A percentile compares a stretch with the other conserved stretches of the same genome.
Conservation (phyloP, 495 filamentous ascomycete genomes). For the Daldinia loculata region DNA sequence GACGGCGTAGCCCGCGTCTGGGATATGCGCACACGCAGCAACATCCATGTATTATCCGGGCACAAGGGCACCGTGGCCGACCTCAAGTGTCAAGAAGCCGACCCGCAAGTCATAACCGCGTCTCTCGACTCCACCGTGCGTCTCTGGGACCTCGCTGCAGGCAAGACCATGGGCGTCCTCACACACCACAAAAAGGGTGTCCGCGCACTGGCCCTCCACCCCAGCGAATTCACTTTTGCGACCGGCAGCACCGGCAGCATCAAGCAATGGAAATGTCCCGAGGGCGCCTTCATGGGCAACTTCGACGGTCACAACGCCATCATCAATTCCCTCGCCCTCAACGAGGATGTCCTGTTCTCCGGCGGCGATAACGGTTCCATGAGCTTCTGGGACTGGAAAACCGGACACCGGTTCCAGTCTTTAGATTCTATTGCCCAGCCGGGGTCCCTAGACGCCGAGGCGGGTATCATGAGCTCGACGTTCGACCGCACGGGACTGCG, state of each 20-base stretch:
- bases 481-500: conserved; percentile 90
- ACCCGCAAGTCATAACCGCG: conserved; percentile 92
- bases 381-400: conserved; percentile 99
- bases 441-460: conserved; percentile 91
- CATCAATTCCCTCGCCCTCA: conserved; percentile 93
- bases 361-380: conserved; percentile 97
- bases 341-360: conserved; percentile 94
- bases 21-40: conserved; percentile 97
- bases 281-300: conserved; percentile 99
- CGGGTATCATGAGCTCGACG: conserved; percentile 89
- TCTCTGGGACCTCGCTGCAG: conserved; percentile 95
- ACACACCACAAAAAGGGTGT: conserved; percentile 99
- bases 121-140: conserved; percentile 93
- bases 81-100: conserved; percentile 92
- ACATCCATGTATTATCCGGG: conserved; percentile 91
- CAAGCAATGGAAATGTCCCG: conserved; percentile 99
- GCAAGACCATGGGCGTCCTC: conserved; percentile 93
- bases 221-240: conserved; percentile 95
- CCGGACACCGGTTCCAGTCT: conserved; percentile 87
- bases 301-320: conserved; percentile 97
- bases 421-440: conserved; percentile 93
- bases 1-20: conserved; percentile 95
- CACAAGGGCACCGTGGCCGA: conserved; percentile 90
- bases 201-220: conserved; percentile 83
- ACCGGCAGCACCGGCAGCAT: conserved; percentile 90